These are phyloP conservation scores for Malassezia obtusa DNA, from an alignment of 1,284 basidiomycete genomes.

Conservation along the genomic window DNA sequence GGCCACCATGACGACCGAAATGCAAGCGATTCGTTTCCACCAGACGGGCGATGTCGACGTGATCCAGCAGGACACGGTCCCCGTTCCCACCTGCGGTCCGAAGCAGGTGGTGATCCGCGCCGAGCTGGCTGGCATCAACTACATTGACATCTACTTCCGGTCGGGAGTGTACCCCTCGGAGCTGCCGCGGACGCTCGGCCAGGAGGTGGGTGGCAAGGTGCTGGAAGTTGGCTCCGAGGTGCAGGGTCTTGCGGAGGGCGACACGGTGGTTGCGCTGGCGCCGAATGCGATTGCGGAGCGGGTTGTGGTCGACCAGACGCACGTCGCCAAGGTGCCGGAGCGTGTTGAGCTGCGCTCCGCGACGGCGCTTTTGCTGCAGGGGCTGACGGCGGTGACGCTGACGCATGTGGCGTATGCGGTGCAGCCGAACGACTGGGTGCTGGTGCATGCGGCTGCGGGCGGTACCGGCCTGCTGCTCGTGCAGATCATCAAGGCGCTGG, in stretches of 20 bases:
- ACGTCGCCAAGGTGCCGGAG: conserved; percentile 55
- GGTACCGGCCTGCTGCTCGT: conserved; percentile 55
- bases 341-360: conserved; percentile 59
- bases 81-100: conserved; percentile 58
- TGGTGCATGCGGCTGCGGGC: conserved; percentile 83
- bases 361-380: conserved; percentile 64
- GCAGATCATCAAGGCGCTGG: conserved; percentile 53
- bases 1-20: conserved; percentile 47
- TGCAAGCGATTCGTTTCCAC: conserved; percentile 53
- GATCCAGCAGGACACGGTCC: conserved; percentile 58
- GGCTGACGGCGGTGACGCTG: conserved; percentile 69
- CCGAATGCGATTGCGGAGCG: conserved; percentile 64
- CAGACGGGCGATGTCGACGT: conserved; percentile 67
- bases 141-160: conserved; percentile 58
- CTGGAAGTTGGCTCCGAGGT: conserved; percentile 54
- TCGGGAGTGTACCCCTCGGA: conserved; percentile 52
- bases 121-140: conserved; percentile 49
- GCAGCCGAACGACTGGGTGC: conserved; percentile 57
- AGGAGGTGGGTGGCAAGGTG: conserved; percentile 68
- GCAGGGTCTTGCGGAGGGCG: conserved; percentile 54
- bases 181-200: conserved; percentile 67
- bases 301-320: conserved; percentile 59
- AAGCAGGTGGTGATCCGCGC: conserved; percentile 72
- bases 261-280: conserved; percentile 57
- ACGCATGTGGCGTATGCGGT: conserved; percentile 74